Conservation (phyloP, 768 basidiomycete species). For the Serendipita vermifera region DNA sequence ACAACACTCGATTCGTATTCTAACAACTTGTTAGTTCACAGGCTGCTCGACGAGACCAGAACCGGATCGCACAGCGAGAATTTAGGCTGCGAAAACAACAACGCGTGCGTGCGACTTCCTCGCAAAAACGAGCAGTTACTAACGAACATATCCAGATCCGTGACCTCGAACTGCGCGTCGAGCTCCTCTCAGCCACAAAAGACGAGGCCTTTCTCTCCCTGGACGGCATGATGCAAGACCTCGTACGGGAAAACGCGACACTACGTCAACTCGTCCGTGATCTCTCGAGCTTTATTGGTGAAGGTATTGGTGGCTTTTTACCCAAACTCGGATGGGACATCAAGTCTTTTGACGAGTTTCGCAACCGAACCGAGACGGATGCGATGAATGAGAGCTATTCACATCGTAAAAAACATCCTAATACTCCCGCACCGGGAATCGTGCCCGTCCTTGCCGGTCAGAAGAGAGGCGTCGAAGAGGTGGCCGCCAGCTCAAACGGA, state of each 20-base stretch:
- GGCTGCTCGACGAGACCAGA: slow-evolving; percentile 77
- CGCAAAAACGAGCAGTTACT: neutral
- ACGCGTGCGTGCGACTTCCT: slow-evolving; percentile 30
- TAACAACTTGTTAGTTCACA: slow-evolving; percentile 47
- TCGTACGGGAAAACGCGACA: slow-evolving; percentile 81
- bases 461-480: slow-evolving; percentile 9
- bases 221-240: slow-evolving; percentile 70
- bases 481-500: neutral
- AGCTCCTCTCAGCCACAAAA: slow-evolving; percentile 81
- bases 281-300: slow-evolving; percentile 71
- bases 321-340: slow-evolving; percentile 68
- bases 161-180: slow-evolving; percentile 90
- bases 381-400: slow-evolving; percentile 88
- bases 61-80: slow-evolving; percentile 85
- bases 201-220: slow-evolving; percentile 80
- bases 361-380: slow-evolving; percentile 83
- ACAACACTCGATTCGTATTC: no score
- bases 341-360: slow-evolving; percentile 63
- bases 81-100: slow-evolving; percentile 89
- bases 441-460: neutral
- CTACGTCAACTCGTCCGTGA: slow-evolving; percentile 66
- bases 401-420: slow-evolving; percentile 37
- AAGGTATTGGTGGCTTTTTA: slow-evolving; percentile 66
- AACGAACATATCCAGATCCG: slow-evolving; percentile 48
- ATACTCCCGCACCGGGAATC: neutral